Base-by-base conservation (phyloP, 192 early-diverging fungal genomes). In the Mortierella alpina region DNA sequence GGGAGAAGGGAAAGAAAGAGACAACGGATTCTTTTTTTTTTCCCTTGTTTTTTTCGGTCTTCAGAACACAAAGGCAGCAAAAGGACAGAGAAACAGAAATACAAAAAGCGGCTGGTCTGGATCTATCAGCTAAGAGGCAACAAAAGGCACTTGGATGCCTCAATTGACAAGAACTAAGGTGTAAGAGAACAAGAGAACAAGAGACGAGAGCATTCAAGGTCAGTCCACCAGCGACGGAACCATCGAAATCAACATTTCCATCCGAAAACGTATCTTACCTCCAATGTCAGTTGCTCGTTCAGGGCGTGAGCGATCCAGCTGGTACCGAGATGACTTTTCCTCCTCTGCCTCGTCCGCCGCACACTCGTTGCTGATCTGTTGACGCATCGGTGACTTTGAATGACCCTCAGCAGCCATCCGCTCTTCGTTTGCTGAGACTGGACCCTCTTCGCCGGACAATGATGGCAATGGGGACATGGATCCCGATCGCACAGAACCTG, bases 211-310 rank as follows among this genome's bases (percentile, higher is more conserved):
- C 31, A 31, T 31, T 31, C 31, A 31, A 31, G 31, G 31, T 31
- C 31, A 31, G 31, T 31, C 31, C 31, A 31, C 31, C 31, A 31
- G 31, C 3, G 31, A 31, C 31, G 31, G 31, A 31, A 31, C 31
- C 31, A 31, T 31, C 31, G 31, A 31, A 31, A 1, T 1, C 31
- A 31, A 31, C 31, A 31, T 31, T 31, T 31, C 31, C 31, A 31
- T 31, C 31, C 31, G 31, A 31, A 31, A 31, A 31, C 31, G 31
- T 31, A 31, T 31, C 52, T 48, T 73, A 73, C 71, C 71, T 73
- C 63, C 71, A 54, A 73, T 58, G 48, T 73, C 71, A 17, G 70
- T 63, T 3, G 71, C 49, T 50, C 62, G 52, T 7, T 73, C 71
- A 17, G 62, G 31, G n/a, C 58, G 58, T 7, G 58, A 59, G 18